A percentile compares a stretch with the other conserved stretches of the same genome.
Conservation (phyloP, 768 basidiomycete genomes). For the Auriculariales sp. region DNA sequence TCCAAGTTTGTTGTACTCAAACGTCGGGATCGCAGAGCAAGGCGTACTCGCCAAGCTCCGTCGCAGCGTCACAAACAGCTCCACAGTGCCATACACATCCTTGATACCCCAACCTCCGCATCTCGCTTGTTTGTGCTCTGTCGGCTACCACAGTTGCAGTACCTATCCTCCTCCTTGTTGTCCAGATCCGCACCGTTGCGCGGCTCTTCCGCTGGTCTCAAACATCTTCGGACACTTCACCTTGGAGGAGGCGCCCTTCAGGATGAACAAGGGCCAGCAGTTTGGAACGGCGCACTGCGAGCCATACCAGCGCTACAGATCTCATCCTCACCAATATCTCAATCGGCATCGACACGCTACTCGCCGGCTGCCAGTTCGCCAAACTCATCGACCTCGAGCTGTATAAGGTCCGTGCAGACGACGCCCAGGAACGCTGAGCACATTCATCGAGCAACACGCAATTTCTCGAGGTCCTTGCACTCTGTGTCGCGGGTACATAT, state of each 20-base stretch:
- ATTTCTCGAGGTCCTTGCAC: neutral
- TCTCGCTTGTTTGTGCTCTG: conserved; percentile 21
- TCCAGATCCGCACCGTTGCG: neutral
- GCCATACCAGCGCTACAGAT: neutral
- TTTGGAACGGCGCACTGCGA: neutral
- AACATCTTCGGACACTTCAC: neutral
- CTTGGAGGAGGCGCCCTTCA: neutral
- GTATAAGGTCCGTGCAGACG: neutral
- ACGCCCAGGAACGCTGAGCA: conserved; percentile 19
- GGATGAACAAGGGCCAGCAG: neutral
- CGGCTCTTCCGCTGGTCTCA: conserved; percentile 20
- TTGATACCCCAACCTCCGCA: neutral
- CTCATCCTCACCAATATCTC: neutral
- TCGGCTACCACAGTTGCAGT: neutral
- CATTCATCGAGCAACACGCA: neutral
- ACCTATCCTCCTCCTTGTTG: neutral
- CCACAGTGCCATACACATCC: neutral
- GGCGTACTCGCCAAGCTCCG: neutral
- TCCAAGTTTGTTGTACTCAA: neutral
- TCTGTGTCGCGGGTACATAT: conserved; percentile 22
- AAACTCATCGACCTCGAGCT: neutral
- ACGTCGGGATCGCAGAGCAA: conserved; percentile 17
- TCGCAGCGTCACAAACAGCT: neutral
- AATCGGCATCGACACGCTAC: neutral
- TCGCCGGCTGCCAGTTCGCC: neutral